Base-by-base conservation (phyloP, 371 early-diverging fungal species). In the Syncephalastrum sp. region DNA sequence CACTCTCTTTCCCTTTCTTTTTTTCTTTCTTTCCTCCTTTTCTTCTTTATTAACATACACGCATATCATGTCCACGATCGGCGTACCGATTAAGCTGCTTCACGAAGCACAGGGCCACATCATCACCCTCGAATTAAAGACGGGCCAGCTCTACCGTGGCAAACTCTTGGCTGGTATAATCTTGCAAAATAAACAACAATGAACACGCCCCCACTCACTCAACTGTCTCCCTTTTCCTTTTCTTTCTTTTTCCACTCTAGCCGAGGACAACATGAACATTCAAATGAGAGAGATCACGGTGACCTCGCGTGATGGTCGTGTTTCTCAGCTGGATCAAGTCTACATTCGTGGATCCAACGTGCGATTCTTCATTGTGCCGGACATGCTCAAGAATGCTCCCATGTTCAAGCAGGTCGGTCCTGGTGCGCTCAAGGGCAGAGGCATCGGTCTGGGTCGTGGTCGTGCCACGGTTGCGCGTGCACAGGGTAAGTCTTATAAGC, bases 261-360 rank as follows among this genome's bases (percentile, higher is more conserved):
- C 94, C 61, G 99, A 99, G 73, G 99, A 99, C 76, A 97, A 94
- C 77, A 97, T 99, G 98, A 99, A 99, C 72, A 87, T 96, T 47
- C 96, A 96, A 75, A 81, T 99, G 61, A 84, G 79, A 65, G 93
- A 96, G 61, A 93, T 98, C 59, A 92, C 91, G 38, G 91, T 94
- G 45, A 96, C 96, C 3, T 87, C 85, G 59, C 87, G 95, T 47
- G 95, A 96, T 71, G 97, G 97, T 33, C 85, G 91, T 59, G 87
- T 91, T 49, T 81, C 89, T 55, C 92, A 94, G 62, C 81, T 96
- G 68, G 95, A 97, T 72, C 97, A 96, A 75, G 94, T 96, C 44
- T 96, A 93, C 64, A 89, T 98, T 70, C 91, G 99, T 58, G 99
- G 99, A 38, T 93, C 95, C 44, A 93, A 93, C 70, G 89, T 97